These are phyloP conservation scores for Populus trichocarpa DNA, from an alignment of 441 rosid species.

Conservation along the genomic window DNA sequence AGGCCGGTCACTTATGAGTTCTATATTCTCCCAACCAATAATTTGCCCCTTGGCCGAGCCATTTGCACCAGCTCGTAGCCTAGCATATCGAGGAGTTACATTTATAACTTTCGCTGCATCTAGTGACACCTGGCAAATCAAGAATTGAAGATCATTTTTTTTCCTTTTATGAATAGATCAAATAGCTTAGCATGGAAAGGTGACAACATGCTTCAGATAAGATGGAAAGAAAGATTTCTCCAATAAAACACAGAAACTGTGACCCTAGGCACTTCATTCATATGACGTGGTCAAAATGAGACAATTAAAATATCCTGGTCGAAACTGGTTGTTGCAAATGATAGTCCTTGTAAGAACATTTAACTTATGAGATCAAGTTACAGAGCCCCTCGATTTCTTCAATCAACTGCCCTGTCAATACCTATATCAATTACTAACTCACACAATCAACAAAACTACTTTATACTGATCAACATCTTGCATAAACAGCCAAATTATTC, in stretches of 20 bases:
- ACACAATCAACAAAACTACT: background rate
- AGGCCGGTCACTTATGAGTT: conserved; percentile 92
- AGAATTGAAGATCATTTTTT: conserved; percentile 15
- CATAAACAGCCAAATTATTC: background rate
- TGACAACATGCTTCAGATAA: background rate
- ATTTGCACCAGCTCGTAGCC: conserved; percentile 58
- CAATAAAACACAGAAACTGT: background rate
- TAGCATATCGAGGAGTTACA: conserved; percentile 89
- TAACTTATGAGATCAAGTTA: background rate
- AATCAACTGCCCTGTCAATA: background rate
- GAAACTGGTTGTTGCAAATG: background rate
- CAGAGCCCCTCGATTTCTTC: background rate
- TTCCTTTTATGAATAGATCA: background rate
- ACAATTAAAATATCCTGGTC: background rate
- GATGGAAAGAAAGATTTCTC: background rate
- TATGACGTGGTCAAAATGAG: background rate
- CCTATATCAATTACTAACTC: background rate
- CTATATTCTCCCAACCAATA: conserved; percentile 97
- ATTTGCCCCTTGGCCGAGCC: conserved; percentile 81
- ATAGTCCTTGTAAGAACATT: background rate
- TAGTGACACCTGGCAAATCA: conserved; percentile 63
- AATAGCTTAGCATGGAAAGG: conserved; percentile 4
- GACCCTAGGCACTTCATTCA: too few species aligned
- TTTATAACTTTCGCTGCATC: conserved; percentile 88
- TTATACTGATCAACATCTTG: background rate